These are phyloP conservation scores for Mycosphaerella arachidis DNA, from an alignment of 2,329 filamentous ascomycete genomes.

Conservation along the genomic window DNA sequence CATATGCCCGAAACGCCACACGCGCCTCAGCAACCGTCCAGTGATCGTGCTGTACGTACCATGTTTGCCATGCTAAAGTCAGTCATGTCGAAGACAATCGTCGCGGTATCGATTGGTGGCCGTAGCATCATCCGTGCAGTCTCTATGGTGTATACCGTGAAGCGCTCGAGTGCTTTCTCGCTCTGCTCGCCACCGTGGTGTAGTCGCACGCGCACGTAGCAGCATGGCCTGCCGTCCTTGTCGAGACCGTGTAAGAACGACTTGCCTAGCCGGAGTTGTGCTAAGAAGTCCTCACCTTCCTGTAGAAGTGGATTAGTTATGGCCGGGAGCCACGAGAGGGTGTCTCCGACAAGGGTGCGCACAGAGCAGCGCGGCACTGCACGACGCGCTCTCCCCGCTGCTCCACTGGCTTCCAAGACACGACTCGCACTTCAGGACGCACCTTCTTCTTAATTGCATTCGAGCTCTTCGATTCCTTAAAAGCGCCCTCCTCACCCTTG, in stretches of 20 bases:
- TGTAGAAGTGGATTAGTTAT: too few relatives aligned
- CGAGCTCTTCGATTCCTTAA: slow-evolving; percentile 53
- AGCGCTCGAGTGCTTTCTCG: slow-evolving; percentile 76
- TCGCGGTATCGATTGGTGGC: slow-evolving; percentile 83
- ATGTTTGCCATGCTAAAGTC: slow-evolving; percentile 92
- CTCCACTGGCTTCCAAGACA: too few relatives aligned
- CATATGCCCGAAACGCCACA: too few relatives aligned
- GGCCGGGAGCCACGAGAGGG: too few relatives aligned
- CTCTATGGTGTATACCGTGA: slow-evolving; percentile 92
- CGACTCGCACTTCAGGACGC: too few relatives aligned
- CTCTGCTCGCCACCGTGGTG: slow-evolving; percentile 80
- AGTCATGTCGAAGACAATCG: slow-evolving; percentile 93
- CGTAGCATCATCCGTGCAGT: slow-evolving; percentile 79
- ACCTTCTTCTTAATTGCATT: slow-evolving; percentile 59
- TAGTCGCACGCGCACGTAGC: slow-evolving; percentile 74
- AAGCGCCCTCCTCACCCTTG: slow-evolving; percentile 66
- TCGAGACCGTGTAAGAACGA: slow-evolving; percentile 87
- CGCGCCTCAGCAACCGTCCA: too few relatives aligned
- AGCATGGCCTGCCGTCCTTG: slow-evolving; percentile 79
- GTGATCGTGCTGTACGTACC: slow-evolving; percentile 32
- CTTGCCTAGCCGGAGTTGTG: slow-evolving; percentile 84
- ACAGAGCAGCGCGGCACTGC: too few relatives aligned
- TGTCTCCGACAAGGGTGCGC: too few relatives aligned
- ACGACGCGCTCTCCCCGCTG: too few relatives aligned
- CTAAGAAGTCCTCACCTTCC: slow-evolving; percentile 70